These are phyloP conservation scores for Dendrobium nobile DNA, from an alignment of 106 monocot genomes.

Conservation along the genomic window DNA sequence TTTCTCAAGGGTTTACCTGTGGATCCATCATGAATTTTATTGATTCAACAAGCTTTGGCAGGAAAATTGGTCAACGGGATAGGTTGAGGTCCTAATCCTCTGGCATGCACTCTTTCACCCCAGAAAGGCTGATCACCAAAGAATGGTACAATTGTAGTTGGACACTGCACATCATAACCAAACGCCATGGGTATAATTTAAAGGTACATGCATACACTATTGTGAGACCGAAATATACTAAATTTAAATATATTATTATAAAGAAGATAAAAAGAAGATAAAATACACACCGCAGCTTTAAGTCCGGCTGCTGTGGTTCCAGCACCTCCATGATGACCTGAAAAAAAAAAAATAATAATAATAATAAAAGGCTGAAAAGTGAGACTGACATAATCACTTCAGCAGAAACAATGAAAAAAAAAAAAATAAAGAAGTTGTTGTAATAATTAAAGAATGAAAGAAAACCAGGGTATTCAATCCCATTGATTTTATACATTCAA, in stretches of 20 bases:
- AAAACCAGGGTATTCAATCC: not conserved
- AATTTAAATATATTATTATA: no score
- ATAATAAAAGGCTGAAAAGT: not conserved
- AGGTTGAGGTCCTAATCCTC: conserved; percentile 79
- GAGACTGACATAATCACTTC: not conserved
- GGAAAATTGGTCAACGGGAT: conserved; percentile 81
- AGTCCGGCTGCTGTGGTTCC: conserved; percentile 97
- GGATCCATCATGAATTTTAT: conserved; percentile 72
- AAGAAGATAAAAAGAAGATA: no score
- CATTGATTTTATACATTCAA: no score
- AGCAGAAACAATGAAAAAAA: not conserved
- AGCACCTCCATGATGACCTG: conserved; percentile 99
- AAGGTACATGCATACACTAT: not conserved
- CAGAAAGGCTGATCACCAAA: conserved; percentile 97
- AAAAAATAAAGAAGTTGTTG: not conserved
- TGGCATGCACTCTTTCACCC: conserved; percentile 81
- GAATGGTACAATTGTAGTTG: conserved; percentile 88
- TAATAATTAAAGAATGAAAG: not conserved
- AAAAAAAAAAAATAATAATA: not conserved
- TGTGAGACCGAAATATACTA: not conserved
- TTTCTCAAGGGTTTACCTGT: conserved; percentile 23
- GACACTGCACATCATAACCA: conserved; percentile 48
- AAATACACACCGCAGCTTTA: conserved; percentile 63
- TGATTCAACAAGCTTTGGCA: conserved; percentile 54
- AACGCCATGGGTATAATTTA: not conserved